Base-by-base conservation (phyloP, 768 basidiomycete species). In the Termitomyces sp. region DNA sequence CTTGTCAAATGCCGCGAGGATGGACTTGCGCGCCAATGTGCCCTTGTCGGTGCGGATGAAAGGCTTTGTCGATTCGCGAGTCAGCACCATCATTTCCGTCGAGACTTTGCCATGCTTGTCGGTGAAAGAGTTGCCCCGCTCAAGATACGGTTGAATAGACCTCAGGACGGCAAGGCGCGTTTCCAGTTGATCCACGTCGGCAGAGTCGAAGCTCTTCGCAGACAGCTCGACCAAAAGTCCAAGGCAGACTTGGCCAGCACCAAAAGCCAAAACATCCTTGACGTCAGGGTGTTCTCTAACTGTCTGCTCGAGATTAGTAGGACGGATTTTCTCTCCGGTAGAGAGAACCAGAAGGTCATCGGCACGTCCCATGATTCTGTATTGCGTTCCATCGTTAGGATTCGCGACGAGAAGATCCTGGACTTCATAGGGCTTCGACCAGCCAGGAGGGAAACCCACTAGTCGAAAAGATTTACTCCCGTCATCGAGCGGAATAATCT, bases 261-360 rank as follows among this genome's bases (percentile, higher is more conserved):
- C 76, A 46, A 78, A 75, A 1, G 70, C 74, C 8, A 78, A 60
- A 13, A 67, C 72, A 30, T 67, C 71, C 58, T 70, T 75, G 44
- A 77, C 70, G 26, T 65, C 59, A 16, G 74, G 74, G 60, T 77
- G 71, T 54, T 71, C 72, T 3, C 69, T 59, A 4, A 76, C 62
- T 9, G 65, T 64, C 7, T 59, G 59, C 62, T 78, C 76, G 43
- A 74, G 56, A 40, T 32, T 65, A 4, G 70, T 63, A 20, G 76
- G 74, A 1, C 69, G 66, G 18, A 77, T 66, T 61, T 78, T 78
- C 60, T 78, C 77, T 10, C 77, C 77, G 0, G 72, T 78, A 7
- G 72, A 70, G 14, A 79, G 70, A 36, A 79, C 75, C 10, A 79
- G 57, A 22, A 78, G 67, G 52, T 78, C 75, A 54, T 78, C 76